phyloP scores from a whole-genome alignment of 176 grass and related monocot species.

The Calamus simplicifolius region DNA sequence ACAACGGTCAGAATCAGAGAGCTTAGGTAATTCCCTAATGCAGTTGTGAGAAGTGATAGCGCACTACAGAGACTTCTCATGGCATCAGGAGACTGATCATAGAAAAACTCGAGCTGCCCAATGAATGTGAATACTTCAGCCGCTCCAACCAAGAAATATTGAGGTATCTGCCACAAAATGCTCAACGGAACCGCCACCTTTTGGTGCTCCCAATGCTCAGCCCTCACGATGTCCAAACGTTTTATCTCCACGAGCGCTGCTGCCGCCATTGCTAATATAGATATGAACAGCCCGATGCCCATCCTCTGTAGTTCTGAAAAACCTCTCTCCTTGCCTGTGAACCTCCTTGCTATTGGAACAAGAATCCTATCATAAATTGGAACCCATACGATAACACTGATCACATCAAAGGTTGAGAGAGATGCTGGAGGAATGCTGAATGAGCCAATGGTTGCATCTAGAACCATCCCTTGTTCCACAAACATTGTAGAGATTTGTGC shows the following conservation, averaged over 20 bases:
- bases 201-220: slow-evolving; percentile 39
- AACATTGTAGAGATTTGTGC: slow-evolving; percentile 88
- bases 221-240: slow-evolving; percentile 46
- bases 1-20: slow-evolving; percentile 66
- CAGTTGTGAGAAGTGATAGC: slow-evolving; percentile 50
- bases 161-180: slow-evolving; percentile 85
- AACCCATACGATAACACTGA: slow-evolving; percentile 76
- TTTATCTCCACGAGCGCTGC: slow-evolving; percentile 65
- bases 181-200: slow-evolving; percentile 61
- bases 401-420: slow-evolving; percentile 71
- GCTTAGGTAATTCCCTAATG: slow-evolving; percentile 62
- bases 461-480: slow-evolving; percentile 86
- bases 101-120: slow-evolving; percentile 70
- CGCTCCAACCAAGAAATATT: slow-evolving; percentile 67
- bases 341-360: slow-evolving; percentile 64
- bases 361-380: slow-evolving; percentile 57
- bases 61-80: slow-evolving; percentile 82
- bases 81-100: slow-evolving; percentile 72
- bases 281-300: slow-evolving; percentile 75
- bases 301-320: slow-evolving; percentile 79
- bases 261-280: slow-evolving; percentile 61
- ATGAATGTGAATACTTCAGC: slow-evolving; percentile 83
- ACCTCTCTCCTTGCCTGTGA: slow-evolving; percentile 71
- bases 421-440: slow-evolving; percentile 84
- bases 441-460: slow-evolving; percentile 58